phyloP scores from a whole-genome alignment of 2,329 filamentous ascomycete genomes.

The Exophiala xenobiotica region DNA sequence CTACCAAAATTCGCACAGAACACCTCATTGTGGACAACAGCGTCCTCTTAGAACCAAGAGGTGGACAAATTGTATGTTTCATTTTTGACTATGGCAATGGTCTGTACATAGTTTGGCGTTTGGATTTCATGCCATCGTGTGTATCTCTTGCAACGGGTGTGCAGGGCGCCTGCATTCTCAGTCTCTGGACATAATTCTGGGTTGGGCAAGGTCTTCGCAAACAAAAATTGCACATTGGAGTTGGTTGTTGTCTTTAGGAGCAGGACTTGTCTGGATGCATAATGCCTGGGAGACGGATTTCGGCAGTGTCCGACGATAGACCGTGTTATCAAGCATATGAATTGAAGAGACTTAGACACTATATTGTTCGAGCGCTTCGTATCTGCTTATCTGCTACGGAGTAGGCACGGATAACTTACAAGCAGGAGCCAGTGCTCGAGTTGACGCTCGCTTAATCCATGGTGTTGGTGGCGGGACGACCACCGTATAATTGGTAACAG shows the following conservation, averaged over 20 bases:
- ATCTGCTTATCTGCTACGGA: too few species aligned
- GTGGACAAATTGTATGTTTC: not conserved
- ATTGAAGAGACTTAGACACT: too few species aligned
- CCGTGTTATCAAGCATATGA: too few species aligned
- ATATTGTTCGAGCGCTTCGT: too few species aligned
- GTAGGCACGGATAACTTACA: too few species aligned
- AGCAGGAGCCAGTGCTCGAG: too few species aligned
- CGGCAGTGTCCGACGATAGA: too few species aligned
- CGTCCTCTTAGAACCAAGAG: slow-evolving; percentile 3
- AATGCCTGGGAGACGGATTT: too few species aligned
- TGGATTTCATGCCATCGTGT: not conserved
- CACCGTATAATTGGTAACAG: too few species aligned
- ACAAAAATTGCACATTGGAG: not conserved
- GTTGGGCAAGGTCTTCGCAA: not conserved
- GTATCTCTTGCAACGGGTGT: not conserved
- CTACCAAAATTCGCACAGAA: slow-evolving; percentile 18
- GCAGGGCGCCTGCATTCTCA: not conserved
- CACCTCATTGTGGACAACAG: slow-evolving; percentile 14
- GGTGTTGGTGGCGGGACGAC: too few species aligned
- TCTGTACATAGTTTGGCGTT: slow-evolving; percentile 10
- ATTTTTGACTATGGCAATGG: not conserved
- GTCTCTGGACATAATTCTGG: not conserved
- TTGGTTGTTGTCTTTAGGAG: not conserved
- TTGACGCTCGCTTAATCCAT: too few species aligned
- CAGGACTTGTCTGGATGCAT: not conserved